Percentiles rank a stretch among this genome's conserved stretches.
Evolutionary conservation across 2,329 filamentous ascomycete genomes (phyloP).

Genomic region (Xylaria arbuscula): DNA sequence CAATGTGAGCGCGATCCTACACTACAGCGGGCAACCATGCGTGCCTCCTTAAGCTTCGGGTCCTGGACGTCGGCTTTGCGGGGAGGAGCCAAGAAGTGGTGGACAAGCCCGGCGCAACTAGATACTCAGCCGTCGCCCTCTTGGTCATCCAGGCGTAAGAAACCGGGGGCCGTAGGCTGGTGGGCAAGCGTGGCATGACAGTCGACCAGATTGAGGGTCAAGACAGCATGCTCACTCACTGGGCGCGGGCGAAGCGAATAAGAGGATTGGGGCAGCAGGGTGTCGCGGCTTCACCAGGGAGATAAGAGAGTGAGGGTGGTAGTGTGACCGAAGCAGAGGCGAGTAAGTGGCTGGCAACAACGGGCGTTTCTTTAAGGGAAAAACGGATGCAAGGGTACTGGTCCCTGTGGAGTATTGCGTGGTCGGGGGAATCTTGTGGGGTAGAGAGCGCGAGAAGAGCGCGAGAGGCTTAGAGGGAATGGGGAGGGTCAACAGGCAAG

Average conservation of each 20-base stretch:
- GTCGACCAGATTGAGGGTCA: slow-evolving; percentile 26
- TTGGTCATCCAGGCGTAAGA: slow-evolving; percentile 47
- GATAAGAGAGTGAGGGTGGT: slow-evolving; percentile 25
- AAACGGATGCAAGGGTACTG: slow-evolving; percentile 30
- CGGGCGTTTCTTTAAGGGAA: slow-evolving; percentile 29
- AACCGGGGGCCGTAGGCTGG: slow-evolving; percentile 45
- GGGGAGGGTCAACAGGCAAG: background rate
- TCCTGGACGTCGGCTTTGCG: slow-evolving; percentile 7
- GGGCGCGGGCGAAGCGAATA: slow-evolving; percentile 24
- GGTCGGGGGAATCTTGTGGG: slow-evolving; percentile 32
- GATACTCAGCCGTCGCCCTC: slow-evolving; percentile 40
- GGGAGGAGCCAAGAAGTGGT: slow-evolving; percentile 11
- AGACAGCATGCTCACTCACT: slow-evolving; percentile 38
- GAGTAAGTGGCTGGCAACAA: slow-evolving; percentile 26
- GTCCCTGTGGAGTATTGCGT: slow-evolving; percentile 32
- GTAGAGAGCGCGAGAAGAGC: slow-evolving; percentile 16
- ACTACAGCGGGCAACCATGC: slow-evolving; percentile 26
- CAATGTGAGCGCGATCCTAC: slow-evolving; percentile 24
- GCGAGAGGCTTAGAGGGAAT: slow-evolving; percentile 2
- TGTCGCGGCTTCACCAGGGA: slow-evolving; percentile 22
- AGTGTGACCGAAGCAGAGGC: slow-evolving; percentile 20
- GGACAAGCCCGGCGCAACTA: slow-evolving; percentile 43
- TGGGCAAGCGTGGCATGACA: slow-evolving; percentile 48
- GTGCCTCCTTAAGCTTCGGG: slow-evolving; percentile 10
- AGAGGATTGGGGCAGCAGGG: slow-evolving; percentile 18